phyloP scores from a whole-genome alignment of 1,139 yeast species.

The Candida tetrigidarum region DNA sequence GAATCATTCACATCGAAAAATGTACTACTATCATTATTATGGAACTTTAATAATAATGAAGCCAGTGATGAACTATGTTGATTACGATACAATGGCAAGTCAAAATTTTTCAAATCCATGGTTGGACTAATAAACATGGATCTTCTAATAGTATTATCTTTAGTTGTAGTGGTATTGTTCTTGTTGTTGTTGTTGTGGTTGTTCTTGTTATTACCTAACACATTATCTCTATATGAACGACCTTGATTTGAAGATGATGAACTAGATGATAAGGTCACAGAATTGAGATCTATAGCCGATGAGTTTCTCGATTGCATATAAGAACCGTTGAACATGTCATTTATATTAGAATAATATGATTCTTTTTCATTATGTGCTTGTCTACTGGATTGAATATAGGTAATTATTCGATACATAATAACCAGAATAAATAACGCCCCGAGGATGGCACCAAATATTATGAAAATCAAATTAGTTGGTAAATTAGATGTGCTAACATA shows the following conservation, averaged over 20 bases:
- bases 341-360: conserved; percentile 25
- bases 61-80: conserved; percentile 12
- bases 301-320: conserved; percentile 14
- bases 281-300: conserved; percentile 7
- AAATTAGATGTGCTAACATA: conserved; percentile 28
- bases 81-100: conserved; percentile 26
- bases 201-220: conserved; percentile 24
- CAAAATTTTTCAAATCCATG: conserved; percentile 22
- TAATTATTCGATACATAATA: conserved; percentile 26
- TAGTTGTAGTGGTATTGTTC: conserved; percentile 6
- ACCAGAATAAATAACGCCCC: conserved; percentile 28
- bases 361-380: conserved; percentile 46
- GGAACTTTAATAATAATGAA: conserved; percentile 7
- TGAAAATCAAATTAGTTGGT: conserved; percentile 46
- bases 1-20: conserved; percentile 59
- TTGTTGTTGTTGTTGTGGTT: conserved; percentile 22
- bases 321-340: conserved; percentile 15
- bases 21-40: conserved; percentile 3
- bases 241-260: conserved; percentile 14
- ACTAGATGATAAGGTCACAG: conserved; percentile 5
- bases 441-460: conserved; percentile 43
- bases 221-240: conserved; percentile 12
- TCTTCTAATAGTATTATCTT: conserved; percentile 22
- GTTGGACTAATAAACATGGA: conserved; percentile 45
- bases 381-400: conserved; percentile 26